These are phyloP conservation scores for Stephania yunnanensis DNA, from an alignment of 164 flowering plant genomes.

Conservation along the genomic window DNA sequence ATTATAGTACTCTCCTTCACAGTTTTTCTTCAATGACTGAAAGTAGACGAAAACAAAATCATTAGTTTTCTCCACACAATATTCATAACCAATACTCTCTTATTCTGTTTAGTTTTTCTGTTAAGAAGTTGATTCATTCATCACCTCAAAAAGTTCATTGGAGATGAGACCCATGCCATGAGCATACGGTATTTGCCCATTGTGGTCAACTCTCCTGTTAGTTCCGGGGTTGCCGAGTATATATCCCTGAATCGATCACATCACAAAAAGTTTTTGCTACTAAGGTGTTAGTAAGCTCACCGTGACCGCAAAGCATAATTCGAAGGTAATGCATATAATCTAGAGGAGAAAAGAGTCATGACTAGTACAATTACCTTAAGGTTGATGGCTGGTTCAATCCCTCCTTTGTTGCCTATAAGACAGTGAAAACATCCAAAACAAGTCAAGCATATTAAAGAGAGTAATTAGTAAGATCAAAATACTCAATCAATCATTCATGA, in stretches of 20 bases:
- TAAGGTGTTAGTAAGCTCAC: no score
- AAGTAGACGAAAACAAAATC: neutral
- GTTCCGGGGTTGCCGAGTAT: conserved; percentile 41
- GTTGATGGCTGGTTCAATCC: conserved; percentile 22
- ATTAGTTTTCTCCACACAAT: neutral
- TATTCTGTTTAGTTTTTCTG: neutral
- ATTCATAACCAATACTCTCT: neutral
- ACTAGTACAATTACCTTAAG: conserved; percentile 22
- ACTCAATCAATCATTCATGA: neutral
- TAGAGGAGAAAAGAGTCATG: neutral
- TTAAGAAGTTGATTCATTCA: neutral
- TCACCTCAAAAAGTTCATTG: conserved; percentile 47
- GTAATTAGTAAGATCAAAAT: neutral
- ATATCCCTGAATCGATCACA: conserved; percentile 35
- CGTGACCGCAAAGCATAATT: neutral
- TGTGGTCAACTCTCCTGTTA: conserved; percentile 11
- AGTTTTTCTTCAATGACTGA: conserved; percentile 30
- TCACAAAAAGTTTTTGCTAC: no score
- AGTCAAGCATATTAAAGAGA: neutral
- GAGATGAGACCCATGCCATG: conserved; percentile 45
- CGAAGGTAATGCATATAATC: neutral
- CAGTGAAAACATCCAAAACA: neutral
- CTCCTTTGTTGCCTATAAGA: conserved; percentile 23
- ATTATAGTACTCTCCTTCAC: conserved; percentile 26
- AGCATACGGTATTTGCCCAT: conserved; percentile 26